Percentiles rank a stretch among this genome's conserved stretches.
Evolutionary conservation across 768 basidiomycete species (phyloP).

Genomic region (Amanita pseudoporphyria): DNA sequence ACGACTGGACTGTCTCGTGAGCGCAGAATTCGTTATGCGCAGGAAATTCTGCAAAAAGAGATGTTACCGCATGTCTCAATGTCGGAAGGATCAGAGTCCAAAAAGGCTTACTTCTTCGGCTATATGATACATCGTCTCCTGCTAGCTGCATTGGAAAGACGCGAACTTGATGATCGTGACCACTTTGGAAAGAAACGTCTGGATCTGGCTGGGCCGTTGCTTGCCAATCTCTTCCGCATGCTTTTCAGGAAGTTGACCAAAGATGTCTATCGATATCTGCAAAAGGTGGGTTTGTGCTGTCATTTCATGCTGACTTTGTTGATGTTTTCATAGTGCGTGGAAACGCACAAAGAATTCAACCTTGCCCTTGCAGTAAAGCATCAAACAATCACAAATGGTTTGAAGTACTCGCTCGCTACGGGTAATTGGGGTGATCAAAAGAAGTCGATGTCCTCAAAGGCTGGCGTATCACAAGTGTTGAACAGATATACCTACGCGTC

Average conservation of each 20-base stretch:
- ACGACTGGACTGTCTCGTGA: constrained; percentile 88
- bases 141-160: constrained; percentile 85
- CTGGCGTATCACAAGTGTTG: constrained; percentile 96
- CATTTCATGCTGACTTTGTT: constrained; percentile 1
- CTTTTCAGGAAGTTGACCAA: constrained; percentile 94
- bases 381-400: constrained; percentile 94
- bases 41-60: constrained; percentile 97
- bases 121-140: constrained; percentile 98
- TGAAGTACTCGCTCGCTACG: constrained; percentile 96
- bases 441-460: constrained; percentile 96
- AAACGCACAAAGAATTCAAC: constrained; percentile 92
- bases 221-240: constrained; percentile 97
- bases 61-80: constrained; percentile 97
- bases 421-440: constrained; percentile 99
- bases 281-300: constrained; percentile 61
- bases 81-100: constrained; percentile 91
- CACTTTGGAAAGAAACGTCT: constrained; percentile 98
- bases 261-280: constrained; percentile 93
- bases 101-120: constrained; percentile 99
- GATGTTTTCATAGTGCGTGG: constrained; percentile 64
- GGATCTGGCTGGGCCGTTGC: constrained; percentile 89
- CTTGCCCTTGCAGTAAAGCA: constrained; percentile 88
- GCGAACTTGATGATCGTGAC: constrained; percentile 97
- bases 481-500: constrained; percentile 99
- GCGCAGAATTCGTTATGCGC: constrained; percentile 90